Evolutionary conservation across 2,329 filamentous ascomycete species (phyloP).

Genomic region (Coniella lustricola): DNA sequence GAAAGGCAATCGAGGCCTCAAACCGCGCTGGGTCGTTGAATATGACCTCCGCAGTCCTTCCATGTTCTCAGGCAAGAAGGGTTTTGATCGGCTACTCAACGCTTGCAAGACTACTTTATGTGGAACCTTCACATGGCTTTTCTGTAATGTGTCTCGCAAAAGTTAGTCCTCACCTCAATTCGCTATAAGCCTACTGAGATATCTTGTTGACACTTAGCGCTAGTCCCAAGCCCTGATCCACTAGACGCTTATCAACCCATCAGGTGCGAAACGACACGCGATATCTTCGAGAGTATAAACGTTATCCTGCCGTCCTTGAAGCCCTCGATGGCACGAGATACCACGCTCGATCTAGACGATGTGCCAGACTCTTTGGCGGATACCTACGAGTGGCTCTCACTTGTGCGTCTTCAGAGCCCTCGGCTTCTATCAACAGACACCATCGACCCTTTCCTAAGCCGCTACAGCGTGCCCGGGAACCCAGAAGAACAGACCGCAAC

Average conservation of each 20-base stretch:
- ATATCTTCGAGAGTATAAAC: conserved; percentile 21
- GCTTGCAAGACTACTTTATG: conserved; percentile 73
- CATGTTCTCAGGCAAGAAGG: conserved; percentile 79
- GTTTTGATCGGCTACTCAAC: conserved; percentile 70
- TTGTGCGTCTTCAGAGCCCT: conserved; percentile 61
- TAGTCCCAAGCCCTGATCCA: conserved; percentile 44
- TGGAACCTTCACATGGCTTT: conserved; percentile 66
- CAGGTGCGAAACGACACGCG: conserved; percentile 32
- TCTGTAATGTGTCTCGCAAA: conserved; percentile 52
- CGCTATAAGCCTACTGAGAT: background rate
- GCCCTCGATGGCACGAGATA: conserved; percentile 25
- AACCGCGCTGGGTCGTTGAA: conserved; percentile 69
- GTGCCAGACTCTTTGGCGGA: conserved; percentile 58
- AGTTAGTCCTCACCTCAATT: conserved; percentile 29
- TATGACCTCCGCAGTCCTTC: conserved; percentile 65
- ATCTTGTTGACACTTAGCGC: background rate
- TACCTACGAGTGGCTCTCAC: conserved; percentile 67
- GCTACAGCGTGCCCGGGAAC: conserved; percentile 52
- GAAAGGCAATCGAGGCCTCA: conserved; percentile 52
- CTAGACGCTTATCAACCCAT: conserved; percentile 37
- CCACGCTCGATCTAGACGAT: conserved; percentile 35
- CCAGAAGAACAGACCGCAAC: conserved; percentile 18
- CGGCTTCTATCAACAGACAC: conserved; percentile 49
- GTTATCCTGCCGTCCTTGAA: conserved; percentile 28
- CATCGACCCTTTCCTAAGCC: conserved; percentile 62